Evolutionary conservation across 2,329 filamentous ascomycete species (phyloP), one percentile per base, ranked within the genome.

Genomic region (Xylaria sp.): DNA sequence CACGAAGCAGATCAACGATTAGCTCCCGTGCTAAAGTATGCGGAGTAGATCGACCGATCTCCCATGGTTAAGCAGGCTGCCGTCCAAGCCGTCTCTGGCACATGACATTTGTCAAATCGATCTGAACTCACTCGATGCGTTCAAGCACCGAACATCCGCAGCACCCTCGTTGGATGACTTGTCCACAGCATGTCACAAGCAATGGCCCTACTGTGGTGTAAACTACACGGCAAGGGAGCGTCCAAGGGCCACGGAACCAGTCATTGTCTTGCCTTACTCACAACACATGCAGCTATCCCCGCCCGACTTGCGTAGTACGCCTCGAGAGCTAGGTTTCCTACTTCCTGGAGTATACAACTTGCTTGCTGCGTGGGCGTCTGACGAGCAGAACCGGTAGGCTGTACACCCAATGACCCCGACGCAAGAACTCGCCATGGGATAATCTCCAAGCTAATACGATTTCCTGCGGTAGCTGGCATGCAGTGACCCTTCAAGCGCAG

Each of bases 221-320:
- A 58, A 41, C n/a, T 50, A 55, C 28, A 58, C 39, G 10, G 55
- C 34, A 41, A 37, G 39, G 20, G 28, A 28, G 5, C 60, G n/a
- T 63, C 34, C 63, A 44, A 25, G 41, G 9, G 15, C 34, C 34
- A 56, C 25, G 37, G 44, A 61, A 44, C 50, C 41, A 59, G 60
- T 46, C 37, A 60, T n/a, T 51, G 25, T 34, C 10, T 63, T 44
- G 23, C 50, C 46, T 56, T 41, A 37, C 51, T 39, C 20, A 37
- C 18, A 20, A 70, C 56, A 55, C 63, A 69, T 62, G 25, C 59
- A 66, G 63, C 68, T 68, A 50, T 37, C 50, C 31, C 48, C 12
- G 10, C 31, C 48, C 12, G 10, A 44, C 25, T 20, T 20, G 23
- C 25, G 54, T 63, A 20, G 58, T 63, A 51, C 59, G 54, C 28